These are phyloP conservation scores for Paraconiothyrium sp. DNA, from an alignment of 2,329 filamentous ascomycete genomes.

Conservation along the genomic window DNA sequence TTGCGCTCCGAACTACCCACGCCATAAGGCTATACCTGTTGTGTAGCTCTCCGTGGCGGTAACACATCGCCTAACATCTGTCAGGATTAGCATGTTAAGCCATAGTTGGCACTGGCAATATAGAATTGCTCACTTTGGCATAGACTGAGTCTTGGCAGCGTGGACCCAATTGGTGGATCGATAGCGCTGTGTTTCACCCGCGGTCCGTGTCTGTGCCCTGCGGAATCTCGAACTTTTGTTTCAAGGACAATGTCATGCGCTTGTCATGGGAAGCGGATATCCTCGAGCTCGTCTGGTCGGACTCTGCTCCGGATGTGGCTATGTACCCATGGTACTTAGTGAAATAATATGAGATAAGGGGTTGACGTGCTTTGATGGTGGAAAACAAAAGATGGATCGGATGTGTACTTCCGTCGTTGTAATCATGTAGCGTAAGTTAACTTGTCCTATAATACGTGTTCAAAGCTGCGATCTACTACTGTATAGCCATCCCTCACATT, in stretches of 20 bases:
- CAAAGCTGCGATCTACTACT: too few species aligned
- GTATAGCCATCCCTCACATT: too few species aligned
- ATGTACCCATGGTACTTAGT: neutral
- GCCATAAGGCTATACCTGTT: conserved; percentile 2
- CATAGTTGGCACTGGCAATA: neutral
- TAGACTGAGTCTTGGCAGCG: neutral
- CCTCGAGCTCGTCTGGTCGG: neutral
- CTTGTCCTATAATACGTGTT: too few species aligned
- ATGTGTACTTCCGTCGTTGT: neutral
- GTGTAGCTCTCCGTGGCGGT: neutral
- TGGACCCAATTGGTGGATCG: neutral
- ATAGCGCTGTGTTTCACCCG: conserved; percentile 5
- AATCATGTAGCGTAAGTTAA: too few species aligned
- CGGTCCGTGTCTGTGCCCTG: neutral
- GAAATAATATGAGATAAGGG: neutral
- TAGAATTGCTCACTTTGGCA: neutral
- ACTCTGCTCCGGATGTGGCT: neutral
- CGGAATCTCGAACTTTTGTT: neutral
- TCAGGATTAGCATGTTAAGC: neutral
- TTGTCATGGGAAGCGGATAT: neutral
- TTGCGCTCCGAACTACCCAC: neutral
- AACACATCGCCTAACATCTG: neutral
- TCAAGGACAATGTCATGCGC: neutral
- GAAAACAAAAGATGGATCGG: neutral
- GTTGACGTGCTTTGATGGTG: neutral